Evolutionary conservation across 2,329 filamentous ascomycete species (phyloP).

Genomic region (Fusarium secorum): DNA sequence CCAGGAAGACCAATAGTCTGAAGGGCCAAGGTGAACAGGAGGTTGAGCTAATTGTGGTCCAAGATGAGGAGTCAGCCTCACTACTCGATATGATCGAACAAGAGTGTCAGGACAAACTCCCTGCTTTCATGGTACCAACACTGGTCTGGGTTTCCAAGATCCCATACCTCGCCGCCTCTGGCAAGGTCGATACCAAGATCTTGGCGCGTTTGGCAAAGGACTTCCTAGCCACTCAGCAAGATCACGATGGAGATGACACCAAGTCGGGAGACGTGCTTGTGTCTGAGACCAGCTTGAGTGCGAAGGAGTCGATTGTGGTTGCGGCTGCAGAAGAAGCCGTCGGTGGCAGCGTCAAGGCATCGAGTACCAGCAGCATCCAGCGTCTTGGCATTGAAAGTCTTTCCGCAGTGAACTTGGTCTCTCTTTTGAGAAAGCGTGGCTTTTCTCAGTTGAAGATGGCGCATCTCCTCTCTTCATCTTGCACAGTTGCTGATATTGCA

Average conservation of each 20-base stretch:
- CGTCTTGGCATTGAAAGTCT: conserved; percentile 21
- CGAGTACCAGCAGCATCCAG: background rate
- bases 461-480: background rate
- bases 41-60: background rate
- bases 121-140: conserved; percentile 16
- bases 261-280: rapidly evolving
- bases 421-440: background rate
- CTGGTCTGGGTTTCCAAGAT: conserved; percentile 14
- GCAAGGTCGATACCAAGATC: conserved; percentile 19
- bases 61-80: background rate
- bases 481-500: background rate
- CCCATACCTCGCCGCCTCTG: conserved; percentile 17
- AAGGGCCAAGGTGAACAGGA: background rate
- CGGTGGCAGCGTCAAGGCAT: background rate
- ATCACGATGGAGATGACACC: rapidly evolving
- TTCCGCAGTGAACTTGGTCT: conserved; percentile 9
- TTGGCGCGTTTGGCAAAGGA: background rate
- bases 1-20: background rate
- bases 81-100: background rate
- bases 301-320: background rate
- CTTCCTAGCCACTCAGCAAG: background rate
- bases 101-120: conserved; percentile 6
- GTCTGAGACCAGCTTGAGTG: background rate
- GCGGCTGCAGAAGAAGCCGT: background rate
- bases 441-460: conserved; percentile 10